These are phyloP conservation scores for Termitomyces sp. DNA, from an alignment of 768 basidiomycete species.

Conservation along the genomic window DNA sequence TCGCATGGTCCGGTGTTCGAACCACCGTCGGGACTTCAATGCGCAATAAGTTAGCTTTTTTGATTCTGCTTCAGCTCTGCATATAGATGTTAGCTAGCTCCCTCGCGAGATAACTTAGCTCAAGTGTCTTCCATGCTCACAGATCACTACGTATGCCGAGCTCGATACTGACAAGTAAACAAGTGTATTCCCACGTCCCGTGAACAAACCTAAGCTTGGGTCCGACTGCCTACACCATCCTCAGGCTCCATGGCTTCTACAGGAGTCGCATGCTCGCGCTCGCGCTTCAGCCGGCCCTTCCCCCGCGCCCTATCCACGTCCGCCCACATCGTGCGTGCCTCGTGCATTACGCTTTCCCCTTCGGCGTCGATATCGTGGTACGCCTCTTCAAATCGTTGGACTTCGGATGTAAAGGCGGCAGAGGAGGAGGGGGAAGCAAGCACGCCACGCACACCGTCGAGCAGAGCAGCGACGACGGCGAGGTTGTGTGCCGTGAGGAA, in stretches of 20 bases:
- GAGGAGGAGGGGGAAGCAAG: background rate
- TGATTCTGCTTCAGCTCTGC: no score
- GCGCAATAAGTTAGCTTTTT: no score
- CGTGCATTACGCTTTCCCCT: background rate
- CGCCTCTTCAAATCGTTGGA: background rate
- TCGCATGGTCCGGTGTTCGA: slow-evolving; percentile 12
- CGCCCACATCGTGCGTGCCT: background rate
- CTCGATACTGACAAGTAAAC: no score
- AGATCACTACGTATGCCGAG: no score
- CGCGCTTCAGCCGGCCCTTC: background rate
- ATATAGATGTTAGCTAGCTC: no score
- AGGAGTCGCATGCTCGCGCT: background rate
- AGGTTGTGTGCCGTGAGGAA: slow-evolving; percentile 76
- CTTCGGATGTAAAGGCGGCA: background rate
- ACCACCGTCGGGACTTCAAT: slow-evolving; percentile 5
- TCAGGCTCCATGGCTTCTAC: background rate
- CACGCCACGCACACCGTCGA: slow-evolving; percentile 46
- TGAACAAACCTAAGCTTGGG: no score
- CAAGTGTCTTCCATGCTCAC: no score
- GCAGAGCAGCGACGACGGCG: slow-evolving; percentile 58
- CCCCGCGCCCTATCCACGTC: background rate
- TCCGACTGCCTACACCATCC: background rate
- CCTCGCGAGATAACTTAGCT: no score
- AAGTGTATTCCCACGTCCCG: no score
- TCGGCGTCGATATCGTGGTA: background rate